Evolutionary conservation across 306 rosid species (phyloP), one percentile per base, ranked within the genome.

Genomic region (Gynostemma pentaphyllum): DNA sequence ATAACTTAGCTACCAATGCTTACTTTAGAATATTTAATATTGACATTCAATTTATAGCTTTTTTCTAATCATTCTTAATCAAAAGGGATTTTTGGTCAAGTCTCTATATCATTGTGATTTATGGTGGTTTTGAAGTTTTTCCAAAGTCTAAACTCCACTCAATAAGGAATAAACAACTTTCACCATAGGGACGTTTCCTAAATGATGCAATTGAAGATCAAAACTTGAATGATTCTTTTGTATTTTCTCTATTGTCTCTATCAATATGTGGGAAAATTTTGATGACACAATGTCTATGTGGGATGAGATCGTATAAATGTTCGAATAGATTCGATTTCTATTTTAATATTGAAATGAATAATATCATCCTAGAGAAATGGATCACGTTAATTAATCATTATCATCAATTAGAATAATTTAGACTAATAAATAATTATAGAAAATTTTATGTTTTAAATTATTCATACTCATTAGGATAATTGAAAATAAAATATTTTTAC

Each of bases 201-300:
- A 37, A 60, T 60, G 49, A 60, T 60, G 66, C 66, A 60, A 60
- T 22, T 7, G 4, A 40, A 12, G 66, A 60, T 45, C 66, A 60
- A 60, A 60, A 39, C 12, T n/a, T 39, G 29, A 59, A 37, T 60
- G 32, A 60, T 60, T 39, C 49, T 60, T n/a, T 7, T 12, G 6
- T 59, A 40, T 60, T 40, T 60, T 40, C 36, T 60, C 64, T 37
- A 21, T 39, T 40, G 66, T 60, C 66, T 60, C 49, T 1, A 60
- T 60, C 66, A 21, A 3, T 32, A 32, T 32, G 5, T 2, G 7
- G 5, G 7, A 40, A 37, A 0, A 37, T 36, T 60, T 60, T 14
- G 21, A 14, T 7, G 48, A 39, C 49, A 39, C 36, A 12, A 59
- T 59, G 19, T 59, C 21, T 5, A 21, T 34, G 22, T 37, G 4